These are phyloP conservation scores for Crotalaria pallida DNA, from an alignment of 306 rosid genomes.

Conservation along the genomic window DNA sequence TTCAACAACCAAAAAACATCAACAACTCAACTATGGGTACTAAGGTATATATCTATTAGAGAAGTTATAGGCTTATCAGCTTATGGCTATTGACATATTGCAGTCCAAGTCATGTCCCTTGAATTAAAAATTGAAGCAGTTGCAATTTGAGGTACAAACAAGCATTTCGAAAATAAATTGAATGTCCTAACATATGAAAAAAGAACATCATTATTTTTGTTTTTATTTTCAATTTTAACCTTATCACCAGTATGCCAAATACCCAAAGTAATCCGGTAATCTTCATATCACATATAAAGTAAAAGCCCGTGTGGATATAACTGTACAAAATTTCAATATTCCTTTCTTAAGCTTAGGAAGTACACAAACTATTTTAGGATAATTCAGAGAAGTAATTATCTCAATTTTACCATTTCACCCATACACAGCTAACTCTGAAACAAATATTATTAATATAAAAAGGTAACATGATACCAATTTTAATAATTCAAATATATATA, in stretches of 20 bases:
- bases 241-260: not conserved
- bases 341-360: not conserved
- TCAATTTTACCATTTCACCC: too few species aligned
- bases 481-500: too few species aligned
- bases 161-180: not conserved
- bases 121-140: not conserved
- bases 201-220: not conserved
- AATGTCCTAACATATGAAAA: constrained; percentile 1
- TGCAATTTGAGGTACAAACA: not conserved
- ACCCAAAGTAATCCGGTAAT: not conserved
- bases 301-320: not conserved
- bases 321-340: not conserved
- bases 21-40: too few species aligned
- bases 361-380: not conserved
- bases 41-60: too few species aligned
- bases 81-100: too few species aligned
- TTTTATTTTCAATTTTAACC: constrained; percentile 16
- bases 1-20: too few species aligned
- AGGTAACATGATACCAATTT: too few species aligned
- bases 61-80: too few species aligned
- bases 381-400: not conserved
- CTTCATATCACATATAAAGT: constrained; percentile 17
- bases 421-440: too few species aligned
- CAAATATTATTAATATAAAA: too few species aligned
- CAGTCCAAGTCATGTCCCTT: not conserved